Evolutionary conservation across 1,139 yeast genomes (phyloP), one percentile per base, ranked within the genome.

Genomic region (Nadsonia commutata): DNA sequence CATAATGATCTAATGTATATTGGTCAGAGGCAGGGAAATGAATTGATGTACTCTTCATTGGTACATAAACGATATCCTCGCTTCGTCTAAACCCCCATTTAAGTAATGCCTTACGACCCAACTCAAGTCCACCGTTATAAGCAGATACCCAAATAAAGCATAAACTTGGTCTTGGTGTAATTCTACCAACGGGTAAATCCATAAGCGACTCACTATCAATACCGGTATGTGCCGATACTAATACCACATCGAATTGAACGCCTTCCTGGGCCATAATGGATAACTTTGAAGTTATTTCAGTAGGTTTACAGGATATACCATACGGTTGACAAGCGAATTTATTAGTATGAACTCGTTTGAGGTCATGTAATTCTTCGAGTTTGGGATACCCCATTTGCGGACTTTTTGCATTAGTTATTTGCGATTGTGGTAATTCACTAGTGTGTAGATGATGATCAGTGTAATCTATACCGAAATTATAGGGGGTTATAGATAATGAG

Each of bases 331-430:
- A 66, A 0, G 84, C 71, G 55, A 76, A 72, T 18, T 66, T 61
- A 1, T 53, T 49, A 17, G 68, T 71, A 68, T 67, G 78, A 49
- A 56, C 56, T 40, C 64, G 64, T 54, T 85, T 85, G 51, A 84
- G 64, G 38, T 71, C 68, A 51, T 82, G 76, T 43, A 88, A 63
- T 52, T 68, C 70, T 51, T 78, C 82, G 20, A 86, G 66, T 56
- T 82, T 82, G 2, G 96, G 96, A 53, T 88, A 88, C 1, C 96
- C 96, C 46, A 75, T 80, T 2, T 79, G 72, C 1, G 88, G 79
- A 46, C 75, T 72, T 23, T 65, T 63, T 2, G 74, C 66, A 58
- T 88, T 86, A 43, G 80, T 70, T 31, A 88, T 76, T 52, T 71
- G 76, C 21, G 65, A 64, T 37, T 76, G 77, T 0, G 95, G 94